Evolutionary conservation across 371 early-diverging fungal genomes (phyloP).

Genomic region (Mucor irregularis): DNA sequence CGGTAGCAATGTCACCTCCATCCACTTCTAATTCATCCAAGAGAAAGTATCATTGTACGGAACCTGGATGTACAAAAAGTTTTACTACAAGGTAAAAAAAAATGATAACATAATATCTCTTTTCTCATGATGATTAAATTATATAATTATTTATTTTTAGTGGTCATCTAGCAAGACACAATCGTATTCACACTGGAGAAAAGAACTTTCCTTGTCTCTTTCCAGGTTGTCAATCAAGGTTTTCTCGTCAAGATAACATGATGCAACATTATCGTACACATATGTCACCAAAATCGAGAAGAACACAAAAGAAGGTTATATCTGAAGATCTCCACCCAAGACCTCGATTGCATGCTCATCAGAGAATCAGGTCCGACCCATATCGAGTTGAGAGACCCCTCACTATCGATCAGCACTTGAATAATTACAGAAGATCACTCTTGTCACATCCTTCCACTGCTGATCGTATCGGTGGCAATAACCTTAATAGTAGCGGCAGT

Average conservation of each 20-base stretch:
- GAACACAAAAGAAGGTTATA: constrained; percentile 29
- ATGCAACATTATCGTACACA: constrained; percentile 87
- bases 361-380: constrained; percentile 43
- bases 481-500: background rate
- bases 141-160: constrained; percentile 37
- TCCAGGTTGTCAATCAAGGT: constrained; percentile 75
- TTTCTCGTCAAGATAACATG: constrained; percentile 89
- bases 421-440: constrained; percentile 29
- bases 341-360: constrained; percentile 47
- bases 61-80: constrained; percentile 49
- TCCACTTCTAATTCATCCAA: constrained; percentile 17
- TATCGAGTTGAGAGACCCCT: constrained; percentile 36
- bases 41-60: constrained; percentile 48
- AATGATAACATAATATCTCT: background rate
- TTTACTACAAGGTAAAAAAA: constrained; percentile 51
- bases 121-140: background rate
- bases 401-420: constrained; percentile 48
- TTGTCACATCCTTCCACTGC: background rate
- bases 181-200: constrained; percentile 89
- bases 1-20: background rate
- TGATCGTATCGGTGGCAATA: background rate
- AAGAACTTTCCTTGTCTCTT: constrained; percentile 84
- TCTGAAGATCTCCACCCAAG: constrained; percentile 21
- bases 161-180: constrained; percentile 84
- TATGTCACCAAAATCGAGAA: constrained; percentile 68